Conservation (phyloP, 805 yeast genomes). For the Candida adriatica region DNA sequence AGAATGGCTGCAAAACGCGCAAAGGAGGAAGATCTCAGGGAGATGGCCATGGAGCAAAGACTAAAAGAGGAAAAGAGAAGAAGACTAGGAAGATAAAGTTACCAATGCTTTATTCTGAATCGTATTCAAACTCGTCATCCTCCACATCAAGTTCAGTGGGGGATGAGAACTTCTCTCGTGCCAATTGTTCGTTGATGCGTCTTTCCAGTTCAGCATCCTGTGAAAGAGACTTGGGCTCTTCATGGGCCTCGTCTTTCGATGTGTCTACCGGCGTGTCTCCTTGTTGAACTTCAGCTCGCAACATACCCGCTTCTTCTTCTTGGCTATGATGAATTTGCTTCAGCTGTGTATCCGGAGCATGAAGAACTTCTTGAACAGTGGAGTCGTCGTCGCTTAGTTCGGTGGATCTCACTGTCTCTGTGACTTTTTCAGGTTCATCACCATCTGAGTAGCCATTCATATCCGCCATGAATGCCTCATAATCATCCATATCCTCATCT, state of each 20-base stretch:
- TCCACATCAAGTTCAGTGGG: slow-evolving; percentile 10
- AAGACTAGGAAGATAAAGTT: slow-evolving; percentile 20
- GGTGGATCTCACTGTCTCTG: background rate
- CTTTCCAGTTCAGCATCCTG: slow-evolving; percentile 17
- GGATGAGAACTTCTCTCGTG: slow-evolving; percentile 5
- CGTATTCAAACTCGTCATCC: slow-evolving; percentile 36
- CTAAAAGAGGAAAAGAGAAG: slow-evolving; percentile 43
- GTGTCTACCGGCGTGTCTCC: too few species aligned
- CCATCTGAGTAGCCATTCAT: slow-evolving; percentile 6
- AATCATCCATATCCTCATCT: slow-evolving; percentile 16
- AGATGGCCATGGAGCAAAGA: slow-evolving; percentile 51
- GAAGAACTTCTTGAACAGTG: background rate
- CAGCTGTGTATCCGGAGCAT: too few species aligned
- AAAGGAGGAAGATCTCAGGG: slow-evolving; percentile 66
- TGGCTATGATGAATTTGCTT: too few species aligned
- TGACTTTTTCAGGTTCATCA: slow-evolving; percentile 2
- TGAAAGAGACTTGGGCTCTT: slow-evolving; percentile 4
- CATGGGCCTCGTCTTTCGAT: too few species aligned
- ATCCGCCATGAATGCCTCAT: slow-evolving; percentile 19
- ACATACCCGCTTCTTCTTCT: too few species aligned
- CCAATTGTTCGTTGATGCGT: slow-evolving; percentile 9
- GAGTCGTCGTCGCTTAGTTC: background rate
- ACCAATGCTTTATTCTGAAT: slow-evolving; percentile 22
- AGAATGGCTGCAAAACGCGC: slow-evolving; percentile 61
- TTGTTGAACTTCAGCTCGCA: too few species aligned